These are phyloP conservation scores for Patellifolia procumbens DNA, from an alignment of 179 eudicot species.

Conservation along the genomic window DNA sequence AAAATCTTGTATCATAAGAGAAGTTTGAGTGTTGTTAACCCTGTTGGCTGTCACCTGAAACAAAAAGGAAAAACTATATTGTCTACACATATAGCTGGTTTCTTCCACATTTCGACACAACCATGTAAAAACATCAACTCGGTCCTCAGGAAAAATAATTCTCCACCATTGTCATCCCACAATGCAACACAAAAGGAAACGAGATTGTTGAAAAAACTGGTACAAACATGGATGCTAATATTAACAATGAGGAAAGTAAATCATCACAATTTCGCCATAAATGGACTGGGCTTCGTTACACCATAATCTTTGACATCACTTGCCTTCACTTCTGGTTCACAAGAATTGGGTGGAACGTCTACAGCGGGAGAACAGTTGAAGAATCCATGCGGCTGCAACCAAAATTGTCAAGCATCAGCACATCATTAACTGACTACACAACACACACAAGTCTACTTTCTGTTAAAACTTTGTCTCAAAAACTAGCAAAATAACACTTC, in stretches of 20 bases:
- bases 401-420: neutral
- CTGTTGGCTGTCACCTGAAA: too few species aligned
- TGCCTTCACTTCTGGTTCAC: conserved; percentile 57
- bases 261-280: conserved; percentile 57
- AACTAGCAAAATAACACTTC: too few species aligned
- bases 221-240: too few species aligned
- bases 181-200: neutral
- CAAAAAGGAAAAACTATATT: neutral
- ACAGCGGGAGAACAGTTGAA: conserved; percentile 95
- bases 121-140: too few species aligned
- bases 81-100: neutral
- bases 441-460: too few species aligned
- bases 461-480: too few species aligned
- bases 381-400: conserved; percentile 87
- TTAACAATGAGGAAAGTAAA: neutral
- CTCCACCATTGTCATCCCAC: too few species aligned
- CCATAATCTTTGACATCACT: conserved; percentile 56
- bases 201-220: too few species aligned
- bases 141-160: too few species aligned
- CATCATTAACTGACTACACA: neutral
- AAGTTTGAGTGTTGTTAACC: too few species aligned
- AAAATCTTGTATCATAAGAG: too few species aligned
- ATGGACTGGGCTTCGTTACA: conserved; percentile 38
- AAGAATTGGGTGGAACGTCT: conserved; percentile 76
- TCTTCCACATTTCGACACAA: neutral